A percentile compares a stretch with the other conserved stretches of the same genome.
Conservation (phyloP, 345 rosid genomes). For the Aurinia saxatilis region DNA sequence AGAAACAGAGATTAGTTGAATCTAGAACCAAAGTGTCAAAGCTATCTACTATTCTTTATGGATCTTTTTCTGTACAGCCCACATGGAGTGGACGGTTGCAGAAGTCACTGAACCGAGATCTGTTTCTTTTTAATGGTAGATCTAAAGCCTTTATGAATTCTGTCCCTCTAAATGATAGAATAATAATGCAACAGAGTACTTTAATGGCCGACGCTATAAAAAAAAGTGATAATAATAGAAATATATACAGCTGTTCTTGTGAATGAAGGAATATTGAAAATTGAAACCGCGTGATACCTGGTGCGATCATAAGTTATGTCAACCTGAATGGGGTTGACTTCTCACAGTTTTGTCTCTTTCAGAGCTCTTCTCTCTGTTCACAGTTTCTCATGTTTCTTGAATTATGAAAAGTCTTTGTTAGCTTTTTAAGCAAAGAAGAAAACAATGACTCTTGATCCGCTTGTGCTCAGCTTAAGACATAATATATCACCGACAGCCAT, state of each 20-base stretch:
- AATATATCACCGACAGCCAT: background rate
- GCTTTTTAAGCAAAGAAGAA: background rate
- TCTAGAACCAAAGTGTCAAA: slow-evolving; percentile 14
- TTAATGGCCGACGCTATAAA: slow-evolving; percentile 2
- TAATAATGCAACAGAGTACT: slow-evolving; percentile 19
- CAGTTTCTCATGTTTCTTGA: slow-evolving; percentile 1
- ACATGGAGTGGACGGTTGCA: slow-evolving; percentile 26
- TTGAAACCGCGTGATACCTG: slow-evolving; percentile 27
- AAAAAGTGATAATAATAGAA: background rate
- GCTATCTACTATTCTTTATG: slow-evolving; percentile 5
- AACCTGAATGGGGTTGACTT: slow-evolving; percentile 18
- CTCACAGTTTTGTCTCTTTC: slow-evolving; percentile 17
- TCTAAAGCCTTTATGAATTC: slow-evolving; percentile 20
- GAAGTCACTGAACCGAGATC: slow-evolving; percentile 15
- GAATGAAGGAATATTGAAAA: slow-evolving; percentile 11
- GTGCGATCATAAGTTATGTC: slow-evolving; percentile 12
- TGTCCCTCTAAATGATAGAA: slow-evolving; percentile 13
- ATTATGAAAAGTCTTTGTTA: background rate
- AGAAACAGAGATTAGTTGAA: slow-evolving; percentile 18
- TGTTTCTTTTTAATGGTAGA: too few species aligned
- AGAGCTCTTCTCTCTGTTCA: slow-evolving; percentile 5
- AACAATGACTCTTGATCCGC: background rate
- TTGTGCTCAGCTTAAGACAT: background rate
- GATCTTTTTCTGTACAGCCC: background rate
- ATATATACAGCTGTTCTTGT: slow-evolving; percentile 27